Evolutionary conservation across 1,284 basidiomycete genomes (phyloP).

Genomic region (Ceratobasidium sp.): DNA sequence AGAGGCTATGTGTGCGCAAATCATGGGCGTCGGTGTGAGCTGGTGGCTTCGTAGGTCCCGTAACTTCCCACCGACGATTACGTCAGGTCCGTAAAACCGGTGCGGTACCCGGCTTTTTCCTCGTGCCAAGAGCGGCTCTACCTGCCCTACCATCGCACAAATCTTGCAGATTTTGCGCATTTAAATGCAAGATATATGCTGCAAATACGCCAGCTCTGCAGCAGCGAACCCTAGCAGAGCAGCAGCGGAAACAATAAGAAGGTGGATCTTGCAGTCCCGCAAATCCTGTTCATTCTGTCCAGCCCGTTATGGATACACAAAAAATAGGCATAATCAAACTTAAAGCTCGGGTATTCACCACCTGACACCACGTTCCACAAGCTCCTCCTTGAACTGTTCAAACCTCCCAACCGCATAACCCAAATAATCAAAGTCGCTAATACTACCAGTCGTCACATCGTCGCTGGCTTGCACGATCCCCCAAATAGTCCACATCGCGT

Average conservation of each 20-base stretch:
- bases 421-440: slow-evolving; percentile 80
- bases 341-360: slow-evolving; percentile 17
- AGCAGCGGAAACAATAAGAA: slow-evolving; percentile 16
- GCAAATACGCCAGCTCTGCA: not conserved
- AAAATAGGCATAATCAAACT: slow-evolving; percentile 5
- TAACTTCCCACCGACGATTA: slow-evolving; percentile 34
- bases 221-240: not conserved
- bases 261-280: slow-evolving; percentile 37
- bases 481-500: slow-evolving; percentile 94
- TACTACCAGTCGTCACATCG: slow-evolving; percentile 69
- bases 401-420: slow-evolving; percentile 76
- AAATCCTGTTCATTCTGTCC: not conserved
- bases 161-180: not conserved
- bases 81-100: slow-evolving; percentile 37
- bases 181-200: not conserved
- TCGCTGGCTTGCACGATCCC: slow-evolving; percentile 90
- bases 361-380: slow-evolving; percentile 48
- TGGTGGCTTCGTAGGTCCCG: slow-evolving; percentile 19
- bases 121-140: slow-evolving; percentile 11
- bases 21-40: not conserved
- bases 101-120: slow-evolving; percentile 36
- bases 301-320: slow-evolving; percentile 8
- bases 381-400: slow-evolving; percentile 53
- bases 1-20: not conserved
- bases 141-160: not conserved